phyloP scores from a whole-genome alignment of 2,329 filamentous ascomycete genomes.

The Elsinoe australis region DNA sequence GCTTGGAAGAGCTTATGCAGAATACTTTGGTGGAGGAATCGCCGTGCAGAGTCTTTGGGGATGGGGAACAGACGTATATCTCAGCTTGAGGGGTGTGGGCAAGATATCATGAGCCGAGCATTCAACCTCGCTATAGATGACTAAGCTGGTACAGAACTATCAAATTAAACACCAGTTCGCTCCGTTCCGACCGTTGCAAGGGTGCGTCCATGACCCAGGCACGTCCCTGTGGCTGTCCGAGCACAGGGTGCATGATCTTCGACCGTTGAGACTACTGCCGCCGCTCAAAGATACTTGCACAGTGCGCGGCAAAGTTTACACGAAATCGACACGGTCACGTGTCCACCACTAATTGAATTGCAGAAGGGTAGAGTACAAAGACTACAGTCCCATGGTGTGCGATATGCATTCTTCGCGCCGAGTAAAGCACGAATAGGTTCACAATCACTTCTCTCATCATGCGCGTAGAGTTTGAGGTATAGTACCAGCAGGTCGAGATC shows the following conservation, averaged over 20 bases:
- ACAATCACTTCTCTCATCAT: not conserved
- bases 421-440: not conserved
- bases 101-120: constrained; percentile 35
- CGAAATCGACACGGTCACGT: constrained; percentile 13
- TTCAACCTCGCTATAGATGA: no score
- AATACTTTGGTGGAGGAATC: constrained; percentile 96
- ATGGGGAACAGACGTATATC: constrained; percentile 70
- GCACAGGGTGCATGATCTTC: not conserved
- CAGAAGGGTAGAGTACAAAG: no score
- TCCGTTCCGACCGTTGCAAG: constrained; percentile 9
- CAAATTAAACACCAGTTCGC: not conserved
- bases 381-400: not conserved
- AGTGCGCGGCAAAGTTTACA: not conserved
- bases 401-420: not conserved
- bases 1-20: constrained; percentile 83
- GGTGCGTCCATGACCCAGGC: constrained; percentile 2
- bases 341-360: no score
- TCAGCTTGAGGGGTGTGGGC: constrained; percentile 55
- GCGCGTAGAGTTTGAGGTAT: not conserved
- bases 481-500: not conserved
- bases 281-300: constrained; percentile 6
- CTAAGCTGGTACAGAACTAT: no score
- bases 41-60: constrained; percentile 91
- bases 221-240: constrained; percentile 7
- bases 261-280: constrained; percentile 4